phyloP scores from a whole-genome alignment of 768 basidiomycete genomes.

The Lactarius tabidus region DNA sequence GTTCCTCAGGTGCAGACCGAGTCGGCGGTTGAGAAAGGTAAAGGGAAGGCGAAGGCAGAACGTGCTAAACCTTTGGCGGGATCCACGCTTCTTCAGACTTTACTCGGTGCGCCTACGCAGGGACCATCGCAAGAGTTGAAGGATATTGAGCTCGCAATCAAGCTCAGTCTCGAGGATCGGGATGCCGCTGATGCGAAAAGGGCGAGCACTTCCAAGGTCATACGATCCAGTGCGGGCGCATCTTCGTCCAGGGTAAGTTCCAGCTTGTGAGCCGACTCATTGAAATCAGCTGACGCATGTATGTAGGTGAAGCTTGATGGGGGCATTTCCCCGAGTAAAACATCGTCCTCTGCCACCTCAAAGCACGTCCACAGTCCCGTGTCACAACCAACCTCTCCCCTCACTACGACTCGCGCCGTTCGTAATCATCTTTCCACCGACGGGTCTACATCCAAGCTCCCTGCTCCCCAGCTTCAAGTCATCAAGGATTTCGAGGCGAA shows the following conservation, averaged over 20 bases:
- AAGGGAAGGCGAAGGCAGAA: conserved; percentile 4
- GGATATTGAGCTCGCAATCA: conserved; percentile 6
- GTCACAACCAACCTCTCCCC: neutral
- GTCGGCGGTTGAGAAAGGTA: neutral
- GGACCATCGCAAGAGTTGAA: conserved; percentile 8
- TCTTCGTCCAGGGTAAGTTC: conserved; percentile 11
- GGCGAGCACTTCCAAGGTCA: neutral
- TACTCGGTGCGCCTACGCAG: neutral
- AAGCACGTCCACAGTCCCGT: no score
- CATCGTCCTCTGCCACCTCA: neutral
- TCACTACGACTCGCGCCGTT: conserved; percentile 9
- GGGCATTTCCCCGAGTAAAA: neutral
- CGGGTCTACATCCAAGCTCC: conserved; percentile 14
- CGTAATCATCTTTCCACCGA: conserved; percentile 11
- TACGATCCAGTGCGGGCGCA: neutral
- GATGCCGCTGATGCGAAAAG: conserved; percentile 3
- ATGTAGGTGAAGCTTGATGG: conserved; percentile 1
- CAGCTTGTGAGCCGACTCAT: neutral
- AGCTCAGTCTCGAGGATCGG: conserved; percentile 18
- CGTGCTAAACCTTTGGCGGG: neutral
- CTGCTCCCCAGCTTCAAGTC: conserved; percentile 8
- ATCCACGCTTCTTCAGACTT: neutral
- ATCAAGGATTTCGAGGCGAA: neutral
- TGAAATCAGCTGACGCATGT: neutral
- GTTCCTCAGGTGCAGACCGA: neutral